Base-by-base conservation (phyloP, 2,329 filamentous ascomycete genomes). In the Penicillium sp. region DNA sequence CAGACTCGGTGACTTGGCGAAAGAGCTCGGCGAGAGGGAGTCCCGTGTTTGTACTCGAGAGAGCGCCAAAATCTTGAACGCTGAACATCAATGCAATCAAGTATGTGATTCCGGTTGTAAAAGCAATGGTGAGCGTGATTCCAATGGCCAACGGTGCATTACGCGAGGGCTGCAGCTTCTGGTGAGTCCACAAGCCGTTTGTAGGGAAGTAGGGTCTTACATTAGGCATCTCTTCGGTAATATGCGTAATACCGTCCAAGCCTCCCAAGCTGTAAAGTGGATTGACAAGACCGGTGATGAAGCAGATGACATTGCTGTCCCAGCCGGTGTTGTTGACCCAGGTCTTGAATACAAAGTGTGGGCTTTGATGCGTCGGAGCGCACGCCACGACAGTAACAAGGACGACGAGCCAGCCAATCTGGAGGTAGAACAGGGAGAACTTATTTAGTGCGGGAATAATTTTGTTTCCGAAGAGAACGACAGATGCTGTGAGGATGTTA, bases 241-340 rank as follows among this genome's bases (percentile, higher is more conserved):
- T 58, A 19, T 62, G 60, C 17, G 51, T 62, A 15, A 59, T n/a
- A 4, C 56, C 56, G 21, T 62, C 60, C 8, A 62, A 30, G 0
- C 60, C 60, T 9, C 56, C 60, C 8, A 59, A 26, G 19, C 45
- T 56, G n/a, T 62, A 59, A 5, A 59, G 45, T 2, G 60, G 60
- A 35, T 58, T 59, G 47, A 62, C 60, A 1, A 62, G 60, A 1
- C 60, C 60, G 5, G 60, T 62, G 56, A 62, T 58, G 21, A 62
- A 62, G 29, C 45, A 55, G n/a, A 62, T 62, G 45, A 53, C 60
- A 45, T 59, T 62, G 47, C 38, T 59, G 26, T 41, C 47, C 60
- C 60, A 62, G 17, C 60, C 60, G 1, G 56, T 62, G 21, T 62
- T 62, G 51, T 62, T 62, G 60, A 62, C 46, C 29, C 50, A 62